These are phyloP conservation scores for Pittosporum tobira DNA, from an alignment of 129 eudicot genomes.

Conservation along the genomic window DNA sequence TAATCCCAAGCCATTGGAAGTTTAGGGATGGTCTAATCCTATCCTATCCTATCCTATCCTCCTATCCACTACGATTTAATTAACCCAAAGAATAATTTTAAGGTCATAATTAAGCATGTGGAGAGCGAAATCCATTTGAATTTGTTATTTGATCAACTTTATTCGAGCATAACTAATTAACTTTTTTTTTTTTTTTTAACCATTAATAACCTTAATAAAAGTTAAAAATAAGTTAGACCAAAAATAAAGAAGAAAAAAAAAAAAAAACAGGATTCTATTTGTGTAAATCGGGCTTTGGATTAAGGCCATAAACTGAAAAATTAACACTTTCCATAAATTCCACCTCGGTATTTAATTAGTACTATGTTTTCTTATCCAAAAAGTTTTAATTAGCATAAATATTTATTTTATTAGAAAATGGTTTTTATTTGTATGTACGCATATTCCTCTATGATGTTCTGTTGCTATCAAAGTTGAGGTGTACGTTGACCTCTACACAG, in stretches of 20 bases:
- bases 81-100: neutral
- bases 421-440: too few species aligned
- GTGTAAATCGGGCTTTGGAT: too few species aligned
- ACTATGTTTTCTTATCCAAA: too few species aligned
- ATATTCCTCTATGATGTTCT: too few species aligned
- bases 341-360: too few species aligned
- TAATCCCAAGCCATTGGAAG: conserved; percentile 7
- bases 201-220: too few species aligned
- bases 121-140: neutral
- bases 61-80: neutral
- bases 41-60: neutral
- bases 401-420: neutral
- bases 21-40: conserved; percentile 25
- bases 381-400: neutral
- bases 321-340: too few species aligned
- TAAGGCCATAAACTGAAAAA: too few species aligned
- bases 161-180: conserved; percentile 2
- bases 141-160: neutral
- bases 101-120: conserved; percentile 1
- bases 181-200: too few species aligned
- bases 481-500: conserved; percentile 30
- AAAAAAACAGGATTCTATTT: too few species aligned
- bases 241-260: too few species aligned
- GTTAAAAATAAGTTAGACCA: too few species aligned
- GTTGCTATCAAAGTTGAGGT: conserved; percentile 9